phyloP scores from a whole-genome alignment of 2,329 filamentous ascomycete genomes.

The Fusarium ramigenum region DNA sequence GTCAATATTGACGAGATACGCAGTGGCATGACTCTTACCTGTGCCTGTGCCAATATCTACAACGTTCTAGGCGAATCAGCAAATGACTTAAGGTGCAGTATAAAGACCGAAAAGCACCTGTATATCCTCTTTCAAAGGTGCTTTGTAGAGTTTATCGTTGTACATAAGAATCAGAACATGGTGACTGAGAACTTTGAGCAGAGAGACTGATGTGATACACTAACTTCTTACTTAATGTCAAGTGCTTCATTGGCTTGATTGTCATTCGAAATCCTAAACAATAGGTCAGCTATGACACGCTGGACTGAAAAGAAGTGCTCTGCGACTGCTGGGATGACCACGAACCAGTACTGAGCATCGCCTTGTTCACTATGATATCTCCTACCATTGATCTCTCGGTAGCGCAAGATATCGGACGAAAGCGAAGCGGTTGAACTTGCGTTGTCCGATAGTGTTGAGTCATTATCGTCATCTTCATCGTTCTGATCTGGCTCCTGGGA shows the following conservation, averaged over 20 bases:
- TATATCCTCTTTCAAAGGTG: neutral
- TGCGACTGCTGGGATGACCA: neutral
- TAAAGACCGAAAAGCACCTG: neutral
- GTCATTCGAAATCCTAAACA: slow-evolving; percentile 10
- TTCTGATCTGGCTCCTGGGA: neutral
- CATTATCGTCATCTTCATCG: neutral
- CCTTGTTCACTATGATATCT: slow-evolving; percentile 4
- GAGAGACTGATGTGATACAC: fast-evolving
- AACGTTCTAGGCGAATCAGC: neutral
- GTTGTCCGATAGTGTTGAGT: neutral
- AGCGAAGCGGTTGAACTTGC: slow-evolving; percentile 8
- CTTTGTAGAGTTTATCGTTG: neutral
- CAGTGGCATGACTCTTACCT: neutral
- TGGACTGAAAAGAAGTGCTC: fast-evolving
- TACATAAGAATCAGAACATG: slow-evolving; percentile 3
- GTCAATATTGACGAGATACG: fast-evolving
- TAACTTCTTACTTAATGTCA: slow-evolving; percentile 2
- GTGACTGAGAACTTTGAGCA: neutral
- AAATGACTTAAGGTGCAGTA: fast-evolving
- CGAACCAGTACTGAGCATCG: slow-evolving; percentile 7
- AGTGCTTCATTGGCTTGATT: slow-evolving; percentile 5
- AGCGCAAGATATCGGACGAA: neutral
- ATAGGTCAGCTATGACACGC: fast-evolving
- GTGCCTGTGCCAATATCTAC: slow-evolving; percentile 21
- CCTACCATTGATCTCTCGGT: slow-evolving; percentile 5